phyloP scores from a whole-genome alignment of 1,139 yeast genomes.

The Protomyces macrosporus region DNA sequence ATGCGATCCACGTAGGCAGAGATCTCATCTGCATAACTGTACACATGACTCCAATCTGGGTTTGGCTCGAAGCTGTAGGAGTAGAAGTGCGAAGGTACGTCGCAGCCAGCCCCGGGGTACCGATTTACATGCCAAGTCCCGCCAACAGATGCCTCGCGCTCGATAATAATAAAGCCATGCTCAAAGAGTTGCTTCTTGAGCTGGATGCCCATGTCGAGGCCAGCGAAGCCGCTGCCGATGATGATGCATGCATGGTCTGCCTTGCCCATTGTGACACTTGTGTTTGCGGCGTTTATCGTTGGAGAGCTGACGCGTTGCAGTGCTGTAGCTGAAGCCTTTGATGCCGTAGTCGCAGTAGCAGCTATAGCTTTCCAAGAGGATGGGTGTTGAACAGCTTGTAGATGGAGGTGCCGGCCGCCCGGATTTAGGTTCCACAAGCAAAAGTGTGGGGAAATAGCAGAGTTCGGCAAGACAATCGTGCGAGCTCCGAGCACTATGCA shows the following conservation, averaged over 20 bases:
- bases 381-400: too few relatives aligned
- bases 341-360: too few relatives aligned
- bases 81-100: slow-evolving; percentile 36
- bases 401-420: too few relatives aligned
- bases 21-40: slow-evolving; percentile 34
- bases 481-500: too few relatives aligned
- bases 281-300: too few relatives aligned
- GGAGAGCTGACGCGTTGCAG: too few relatives aligned
- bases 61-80: slow-evolving; percentile 35
- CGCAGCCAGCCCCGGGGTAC: slow-evolving; percentile 37
- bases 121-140: slow-evolving; percentile 35
- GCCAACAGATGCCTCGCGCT: slow-evolving; percentile 33
- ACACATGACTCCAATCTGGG: slow-evolving; percentile 35
- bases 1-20: slow-evolving; percentile 32
- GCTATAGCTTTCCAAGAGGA: too few relatives aligned
- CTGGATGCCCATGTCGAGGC: slow-evolving; percentile 34
- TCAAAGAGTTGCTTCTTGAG: slow-evolving; percentile 31
- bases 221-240: slow-evolving; percentile 40
- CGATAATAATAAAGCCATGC: slow-evolving; percentile 33
- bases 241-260: not conserved
- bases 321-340: too few relatives aligned
- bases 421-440: too few relatives aligned
- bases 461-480: too few relatives aligned
- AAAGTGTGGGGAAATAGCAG: too few relatives aligned
- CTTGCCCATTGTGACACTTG: not conserved